Percentiles rank a stretch among this genome's conserved stretches.
phyloP scores from a whole-genome alignment of 352 stramenopile genomes.

The Globisporangium carolinianum region DNA sequence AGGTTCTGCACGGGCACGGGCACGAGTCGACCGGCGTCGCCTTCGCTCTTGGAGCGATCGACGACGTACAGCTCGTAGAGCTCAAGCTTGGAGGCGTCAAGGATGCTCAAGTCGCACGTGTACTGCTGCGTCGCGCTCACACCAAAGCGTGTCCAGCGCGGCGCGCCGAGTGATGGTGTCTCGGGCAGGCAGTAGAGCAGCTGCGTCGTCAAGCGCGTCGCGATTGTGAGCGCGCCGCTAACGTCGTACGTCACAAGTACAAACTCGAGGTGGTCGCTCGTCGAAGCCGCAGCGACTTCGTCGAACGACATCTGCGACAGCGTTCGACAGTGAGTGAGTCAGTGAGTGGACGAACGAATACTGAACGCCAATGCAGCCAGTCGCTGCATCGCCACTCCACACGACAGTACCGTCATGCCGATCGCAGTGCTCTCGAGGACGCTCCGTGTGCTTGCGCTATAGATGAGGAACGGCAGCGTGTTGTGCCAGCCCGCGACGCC shows the following conservation, averaged over 20 bases:
- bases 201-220: conserved; percentile 63
- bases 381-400: neutral
- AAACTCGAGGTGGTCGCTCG: conserved; percentile 72
- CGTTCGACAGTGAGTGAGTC: no score
- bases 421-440: conserved; percentile 67
- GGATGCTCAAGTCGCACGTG: conserved; percentile 53
- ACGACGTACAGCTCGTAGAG: conserved; percentile 92
- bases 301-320: conserved; percentile 73
- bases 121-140: conserved; percentile 51
- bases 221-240: conserved; percentile 83
- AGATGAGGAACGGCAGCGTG: conserved; percentile 88
- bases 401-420: conserved; percentile 51
- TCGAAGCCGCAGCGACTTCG: conserved; percentile 31
- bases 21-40: conserved; percentile 50
- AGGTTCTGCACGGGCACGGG: conserved; percentile 85
- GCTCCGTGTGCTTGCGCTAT: conserved; percentile 42
- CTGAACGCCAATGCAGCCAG: neutral
- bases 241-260: conserved; percentile 81
- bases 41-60: conserved; percentile 54
- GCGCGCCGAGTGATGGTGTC: conserved; percentile 8
- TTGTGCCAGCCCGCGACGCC: conserved; percentile 53
- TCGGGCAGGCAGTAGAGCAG: conserved; percentile 70
- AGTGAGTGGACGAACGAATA: no score
- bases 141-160: conserved; percentile 80
- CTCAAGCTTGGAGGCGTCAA: conserved; percentile 35